Percentiles rank a stretch among this genome's conserved stretches.
phyloP scores from a whole-genome alignment of 352 stramenopile species.

The Porosira glacialis region DNA sequence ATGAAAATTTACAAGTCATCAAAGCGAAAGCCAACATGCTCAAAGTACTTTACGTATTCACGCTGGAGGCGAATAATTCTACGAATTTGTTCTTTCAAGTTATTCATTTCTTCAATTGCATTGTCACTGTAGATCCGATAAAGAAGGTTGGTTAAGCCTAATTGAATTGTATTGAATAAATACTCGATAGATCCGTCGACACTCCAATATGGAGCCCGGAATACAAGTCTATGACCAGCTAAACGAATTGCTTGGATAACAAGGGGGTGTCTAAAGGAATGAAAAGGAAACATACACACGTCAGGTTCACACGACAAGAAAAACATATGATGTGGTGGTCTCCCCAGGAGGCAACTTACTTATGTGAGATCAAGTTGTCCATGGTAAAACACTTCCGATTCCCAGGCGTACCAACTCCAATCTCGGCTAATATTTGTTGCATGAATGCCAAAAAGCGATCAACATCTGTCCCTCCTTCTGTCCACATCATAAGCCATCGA shows the following conservation, averaged over 20 bases:
- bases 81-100: too few species aligned
- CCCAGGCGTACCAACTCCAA: neutral
- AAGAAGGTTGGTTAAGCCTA: too few species aligned
- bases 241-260: conserved; percentile 9
- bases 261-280: conserved; percentile 11
- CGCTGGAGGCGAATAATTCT: too few species aligned
- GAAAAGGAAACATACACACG: conserved; percentile 10
- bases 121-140: too few species aligned
- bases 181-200: conserved; percentile 32
- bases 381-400: conserved; percentile 23
- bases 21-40: too few species aligned
- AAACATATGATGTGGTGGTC: neutral
- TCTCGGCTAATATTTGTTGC: conserved; percentile 10
- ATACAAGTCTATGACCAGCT: conserved; percentile 17
- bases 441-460: conserved; percentile 13
- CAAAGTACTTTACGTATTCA: too few species aligned
- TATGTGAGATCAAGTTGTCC: conserved; percentile 3
- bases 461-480: neutral
- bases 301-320: too few species aligned
- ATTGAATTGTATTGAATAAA: conserved; percentile 34
- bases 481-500: conserved; percentile 8
- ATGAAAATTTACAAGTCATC: too few species aligned
- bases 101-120: too few species aligned
- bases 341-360: neutral
- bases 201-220: conserved; percentile 29